Evolutionary conservation across 345 rosid species (phyloP).

Genomic region (Rhizophora mangle): DNA sequence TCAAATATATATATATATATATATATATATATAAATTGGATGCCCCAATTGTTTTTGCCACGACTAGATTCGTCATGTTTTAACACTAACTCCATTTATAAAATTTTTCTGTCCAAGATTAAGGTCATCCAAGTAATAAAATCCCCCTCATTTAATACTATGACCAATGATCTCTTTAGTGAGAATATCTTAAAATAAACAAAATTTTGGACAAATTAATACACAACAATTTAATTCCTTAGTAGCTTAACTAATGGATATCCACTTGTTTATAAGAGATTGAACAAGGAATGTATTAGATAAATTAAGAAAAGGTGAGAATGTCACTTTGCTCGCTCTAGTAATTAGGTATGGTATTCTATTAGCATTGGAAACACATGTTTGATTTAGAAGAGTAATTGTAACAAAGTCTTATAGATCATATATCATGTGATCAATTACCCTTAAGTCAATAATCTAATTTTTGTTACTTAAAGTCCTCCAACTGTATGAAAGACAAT

Average conservation of each 20-base stretch:
- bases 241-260: background rate
- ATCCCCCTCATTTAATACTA: background rate
- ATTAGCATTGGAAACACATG: background rate
- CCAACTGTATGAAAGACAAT: accelerated
- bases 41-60: background rate
- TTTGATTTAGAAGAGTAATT: background rate
- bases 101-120: background rate
- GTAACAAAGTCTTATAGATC: background rate
- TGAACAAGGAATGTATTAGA: background rate
- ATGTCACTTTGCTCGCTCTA: background rate
- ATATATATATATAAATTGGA: too few relatives aligned
- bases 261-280: background rate
- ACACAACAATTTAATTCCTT: background rate
- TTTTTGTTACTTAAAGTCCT: background rate
- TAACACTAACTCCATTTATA: background rate
- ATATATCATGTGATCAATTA: background rate
- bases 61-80: background rate
- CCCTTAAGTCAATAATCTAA: background rate
- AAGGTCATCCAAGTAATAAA: background rate
- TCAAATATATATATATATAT: background rate
- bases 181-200: background rate
- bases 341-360: background rate
- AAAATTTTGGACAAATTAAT: background rate
- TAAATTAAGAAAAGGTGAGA: background rate
- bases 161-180: background rate